Percentiles rank a stretch among this genome's conserved stretches.
Evolutionary conservation across 352 stramenopile species (phyloP).

Genomic region (Globisporangium uncinulatum): DNA sequence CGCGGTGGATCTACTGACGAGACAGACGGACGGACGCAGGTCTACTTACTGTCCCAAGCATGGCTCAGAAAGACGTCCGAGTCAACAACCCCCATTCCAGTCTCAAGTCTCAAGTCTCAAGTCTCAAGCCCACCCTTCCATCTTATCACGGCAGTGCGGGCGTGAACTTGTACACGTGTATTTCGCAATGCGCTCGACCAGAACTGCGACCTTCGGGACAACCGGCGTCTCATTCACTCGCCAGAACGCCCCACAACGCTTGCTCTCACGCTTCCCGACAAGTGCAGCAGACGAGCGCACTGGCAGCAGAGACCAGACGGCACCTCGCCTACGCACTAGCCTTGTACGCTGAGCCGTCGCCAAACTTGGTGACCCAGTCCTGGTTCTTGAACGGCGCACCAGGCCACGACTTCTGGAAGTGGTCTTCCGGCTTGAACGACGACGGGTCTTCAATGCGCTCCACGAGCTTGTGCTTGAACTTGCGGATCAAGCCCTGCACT

Average conservation of each 20-base stretch:
- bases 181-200: too few relatives aligned
- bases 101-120: too few relatives aligned
- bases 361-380: slow-evolving; percentile 93
- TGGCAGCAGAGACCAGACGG: too few relatives aligned
- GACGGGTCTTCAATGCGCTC: slow-evolving; percentile 96
- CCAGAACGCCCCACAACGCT: too few relatives aligned
- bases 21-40: not conserved
- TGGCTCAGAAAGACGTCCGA: not conserved
- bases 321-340: slow-evolving; percentile 36
- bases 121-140: too few relatives aligned
- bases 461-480: slow-evolving; percentile 99
- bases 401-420: slow-evolving; percentile 94
- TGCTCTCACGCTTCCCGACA: too few relatives aligned
- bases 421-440: slow-evolving; percentile 92
- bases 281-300: not conserved
- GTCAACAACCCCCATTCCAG: too few relatives aligned
- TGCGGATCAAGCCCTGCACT: slow-evolving; percentile 98
- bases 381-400: slow-evolving; percentile 95
- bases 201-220: too few relatives aligned
- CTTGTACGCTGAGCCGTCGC: slow-evolving; percentile 89
- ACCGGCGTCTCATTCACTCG: too few relatives aligned
- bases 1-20: slow-evolving; percentile 56
- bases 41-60: too few relatives aligned
- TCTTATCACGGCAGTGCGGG: too few relatives aligned
- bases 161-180: too few relatives aligned